Base-by-base conservation (phyloP, 2,329 filamentous ascomycete species). In the Thelonectria blattea region DNA sequence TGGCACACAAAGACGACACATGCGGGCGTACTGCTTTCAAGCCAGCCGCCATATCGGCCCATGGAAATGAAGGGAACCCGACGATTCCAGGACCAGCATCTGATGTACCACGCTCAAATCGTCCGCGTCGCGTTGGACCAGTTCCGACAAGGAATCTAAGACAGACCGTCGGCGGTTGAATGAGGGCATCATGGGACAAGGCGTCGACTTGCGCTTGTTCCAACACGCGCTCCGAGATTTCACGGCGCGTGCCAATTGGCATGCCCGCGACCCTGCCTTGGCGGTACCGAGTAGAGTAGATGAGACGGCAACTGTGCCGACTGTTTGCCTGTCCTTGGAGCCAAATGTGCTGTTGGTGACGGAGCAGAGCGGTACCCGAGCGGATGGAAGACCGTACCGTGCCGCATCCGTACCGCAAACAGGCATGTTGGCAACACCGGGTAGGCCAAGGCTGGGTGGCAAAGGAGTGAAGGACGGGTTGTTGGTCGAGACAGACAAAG, bases 111-210 rank as follows among this genome's bases (percentile, higher is more conserved):
- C 24, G 20, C 47, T n/a, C 32, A 20, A 56, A 46, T 49, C 22
- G 41, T 34, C 41, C 22, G 34, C 41, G 52, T 52, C 52, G 22
- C 22, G 52, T 34, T 48, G 22, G 42, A 20, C 42, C 17, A 51
- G 22, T 42, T 60, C 47, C 32, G 52, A 60, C 22, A 30, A 60
- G 52, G 47, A 32, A 60, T 46, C 37, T 46, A 32, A 60, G 57
- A 60, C 57, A 60, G 5, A 32, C 42, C 47, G 52, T 52, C 32
- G 32, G 45, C 22, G 39, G 42, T 47, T 55, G 52, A 52, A 55
- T 51, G 57, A 55, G 51, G 47, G 39, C 39, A 50, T 50, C 27
- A 10, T 10, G 51, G 39, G 45, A 47, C 57, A 59, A 30, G 46
- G 46, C 27, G 24, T 18, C 45, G 57, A 27, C 39, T 37, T 47